These are phyloP conservation scores for Crinitomyces ghanaensis DNA, from an alignment of 805 yeast species.

Conservation along the genomic window DNA sequence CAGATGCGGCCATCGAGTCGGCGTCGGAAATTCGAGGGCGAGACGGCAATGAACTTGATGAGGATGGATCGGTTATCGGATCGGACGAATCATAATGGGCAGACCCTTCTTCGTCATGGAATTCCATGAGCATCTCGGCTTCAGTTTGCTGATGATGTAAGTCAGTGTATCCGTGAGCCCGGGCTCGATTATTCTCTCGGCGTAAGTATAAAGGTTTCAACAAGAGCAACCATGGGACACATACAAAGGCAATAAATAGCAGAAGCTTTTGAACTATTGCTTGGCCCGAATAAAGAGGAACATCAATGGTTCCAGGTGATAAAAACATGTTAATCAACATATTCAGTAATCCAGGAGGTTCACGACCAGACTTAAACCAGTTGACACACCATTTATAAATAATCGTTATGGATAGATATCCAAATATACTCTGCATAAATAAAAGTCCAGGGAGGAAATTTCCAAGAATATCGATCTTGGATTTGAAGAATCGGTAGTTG, in stretches of 20 bases:
- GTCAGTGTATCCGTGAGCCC: conserved; percentile 42
- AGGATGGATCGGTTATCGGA: too few species aligned
- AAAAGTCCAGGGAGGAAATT: conserved; percentile 87
- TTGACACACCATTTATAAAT: conserved; percentile 90
- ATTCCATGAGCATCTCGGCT: too few species aligned
- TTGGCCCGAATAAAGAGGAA: conserved; percentile 72
- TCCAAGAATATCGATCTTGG: conserved; percentile 74
- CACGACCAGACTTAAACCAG: conserved; percentile 68
- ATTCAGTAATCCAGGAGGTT: conserved; percentile 88
- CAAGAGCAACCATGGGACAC: conserved; percentile 88
- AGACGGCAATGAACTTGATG: too few species aligned
- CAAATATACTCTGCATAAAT: conserved; percentile 95
- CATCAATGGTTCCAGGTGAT: conserved; percentile 80
- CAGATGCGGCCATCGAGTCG: conserved; percentile 20
- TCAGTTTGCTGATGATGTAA: conserved; percentile 29
- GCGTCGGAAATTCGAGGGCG: too few species aligned
- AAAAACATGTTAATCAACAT: conserved; percentile 95
- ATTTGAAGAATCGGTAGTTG: conserved; percentile 59
- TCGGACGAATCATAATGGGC: too few species aligned
- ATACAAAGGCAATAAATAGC: conserved; percentile 61
- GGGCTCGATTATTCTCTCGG: conserved; percentile 37
- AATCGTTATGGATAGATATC: conserved; percentile 76
- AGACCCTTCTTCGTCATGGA: too few species aligned
- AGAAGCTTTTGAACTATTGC: conserved; percentile 60
- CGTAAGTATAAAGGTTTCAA: conserved; percentile 71